phyloP scores from a whole-genome alignment of 352 stramenopile species.

The Elongisporangium anandrum region DNA sequence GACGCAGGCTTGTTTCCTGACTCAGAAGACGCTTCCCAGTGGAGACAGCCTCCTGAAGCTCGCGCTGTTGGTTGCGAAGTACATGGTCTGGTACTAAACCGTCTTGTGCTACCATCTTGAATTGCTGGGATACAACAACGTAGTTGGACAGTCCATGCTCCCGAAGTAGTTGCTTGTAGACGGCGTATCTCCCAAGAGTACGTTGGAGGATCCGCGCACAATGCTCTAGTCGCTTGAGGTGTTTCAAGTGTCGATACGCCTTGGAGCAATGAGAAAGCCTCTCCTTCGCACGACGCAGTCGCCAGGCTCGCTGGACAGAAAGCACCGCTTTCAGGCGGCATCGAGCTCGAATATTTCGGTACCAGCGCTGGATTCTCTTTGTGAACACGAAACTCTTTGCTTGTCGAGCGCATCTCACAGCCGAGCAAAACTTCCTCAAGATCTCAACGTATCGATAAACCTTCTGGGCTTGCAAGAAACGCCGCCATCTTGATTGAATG shows the following conservation, averaged over 20 bases:
- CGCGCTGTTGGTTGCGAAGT: conserved; percentile 3
- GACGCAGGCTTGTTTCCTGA: conserved; percentile 21
- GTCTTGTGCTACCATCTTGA: conserved; percentile 11
- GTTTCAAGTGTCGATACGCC: conserved; percentile 23
- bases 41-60: conserved; percentile 13
- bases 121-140: conserved; percentile 11
- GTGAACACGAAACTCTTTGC: background rate
- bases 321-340: conserved; percentile 8
- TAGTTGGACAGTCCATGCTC: background rate
- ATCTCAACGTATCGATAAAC: conserved; percentile 9
- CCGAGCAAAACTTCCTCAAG: conserved; percentile 17
- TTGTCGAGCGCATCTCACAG: conserved; percentile 6
- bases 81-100: conserved; percentile 1
- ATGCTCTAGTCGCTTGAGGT: conserved; percentile 19
- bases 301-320: conserved; percentile 46
- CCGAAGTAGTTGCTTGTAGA: conserved; percentile 24
- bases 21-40: conserved; percentile 19
- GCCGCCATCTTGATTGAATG: conserved; percentile 37
- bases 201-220: conserved; percentile 48
- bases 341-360: conserved; percentile 6
- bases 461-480: conserved; percentile 2
- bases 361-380: conserved; percentile 28
- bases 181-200: conserved; percentile 17
- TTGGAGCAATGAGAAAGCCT: conserved; percentile 25
- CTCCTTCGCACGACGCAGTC: conserved; percentile 22